These are phyloP conservation scores for Bruguiera hainesii DNA, from an alignment of 441 rosid species.

Conservation along the genomic window DNA sequence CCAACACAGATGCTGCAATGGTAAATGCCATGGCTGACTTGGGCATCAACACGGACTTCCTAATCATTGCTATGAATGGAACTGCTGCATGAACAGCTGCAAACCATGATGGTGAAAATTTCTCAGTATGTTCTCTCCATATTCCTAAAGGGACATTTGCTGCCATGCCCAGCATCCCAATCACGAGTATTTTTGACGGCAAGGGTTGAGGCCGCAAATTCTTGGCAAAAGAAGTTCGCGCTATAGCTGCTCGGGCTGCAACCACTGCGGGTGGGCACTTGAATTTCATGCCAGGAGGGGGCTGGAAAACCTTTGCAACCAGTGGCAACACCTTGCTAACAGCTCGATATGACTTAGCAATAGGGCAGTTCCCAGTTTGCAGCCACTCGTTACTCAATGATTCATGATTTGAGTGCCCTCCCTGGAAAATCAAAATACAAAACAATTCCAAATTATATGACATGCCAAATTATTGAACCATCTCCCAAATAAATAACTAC, in stretches of 20 bases:
- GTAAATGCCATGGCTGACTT: conserved; percentile 88
- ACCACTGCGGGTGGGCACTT: conserved; percentile 78
- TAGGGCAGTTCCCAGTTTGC: conserved; percentile 74
- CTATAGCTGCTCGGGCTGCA: conserved; percentile 80
- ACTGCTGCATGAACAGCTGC: conserved; percentile 82
- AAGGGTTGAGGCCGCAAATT: conserved; percentile 79
- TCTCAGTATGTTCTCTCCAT: conserved; percentile 79
- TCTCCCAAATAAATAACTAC: conserved; percentile 17
- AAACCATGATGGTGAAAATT: conserved; percentile 78
- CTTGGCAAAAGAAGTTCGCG: conserved; percentile 66
- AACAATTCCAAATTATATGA: not conserved
- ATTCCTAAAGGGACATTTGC: conserved; percentile 74
- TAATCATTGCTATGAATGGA: conserved; percentile 79
- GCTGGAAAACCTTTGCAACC: conserved; percentile 61
- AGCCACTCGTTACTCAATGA: conserved; percentile 70
- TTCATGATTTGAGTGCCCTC: conserved; percentile 69
- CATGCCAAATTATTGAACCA: conserved; percentile 17
- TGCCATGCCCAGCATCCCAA: conserved; percentile 85
- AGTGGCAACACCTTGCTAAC: conserved; percentile 68
- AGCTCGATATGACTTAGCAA: conserved; percentile 76
- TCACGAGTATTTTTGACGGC: conserved; percentile 68
- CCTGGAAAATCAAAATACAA: conserved; percentile 36
- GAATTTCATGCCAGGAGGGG: conserved; percentile 57
- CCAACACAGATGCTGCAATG: conserved; percentile 70
- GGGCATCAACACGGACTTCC: conserved; percentile 83